A percentile compares a stretch with the other conserved stretches of the same genome.
Conservation (phyloP, 345 rosid species). For the Orychophragmus violaceus region DNA sequence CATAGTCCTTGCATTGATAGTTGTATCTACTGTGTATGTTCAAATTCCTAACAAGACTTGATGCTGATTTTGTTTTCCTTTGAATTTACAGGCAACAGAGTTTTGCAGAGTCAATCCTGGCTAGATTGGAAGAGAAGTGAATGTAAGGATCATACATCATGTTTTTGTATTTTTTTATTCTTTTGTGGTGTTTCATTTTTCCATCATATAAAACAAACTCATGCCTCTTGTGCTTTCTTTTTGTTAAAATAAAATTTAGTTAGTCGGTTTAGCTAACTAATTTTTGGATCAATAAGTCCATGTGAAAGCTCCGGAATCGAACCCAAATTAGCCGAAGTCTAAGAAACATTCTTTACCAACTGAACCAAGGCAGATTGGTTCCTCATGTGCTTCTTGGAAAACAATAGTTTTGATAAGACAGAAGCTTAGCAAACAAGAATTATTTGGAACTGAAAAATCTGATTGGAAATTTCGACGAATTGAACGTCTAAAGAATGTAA, state of each 20-base stretch:
- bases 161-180: background rate
- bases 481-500: conserved; percentile 25
- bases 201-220: background rate
- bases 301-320: too few relatives aligned
- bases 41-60: background rate
- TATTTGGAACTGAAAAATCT: background rate
- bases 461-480: conserved; percentile 9
- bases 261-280: too few relatives aligned
- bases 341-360: too few relatives aligned
- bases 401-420: background rate
- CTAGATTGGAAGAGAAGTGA: conserved; percentile 63
- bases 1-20: background rate
- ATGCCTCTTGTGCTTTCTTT: background rate
- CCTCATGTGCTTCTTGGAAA: too few relatives aligned
- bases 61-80: background rate
- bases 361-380: too few relatives aligned
- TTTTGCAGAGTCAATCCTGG: conserved; percentile 74
- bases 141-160: background rate
- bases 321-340: too few relatives aligned
- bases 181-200: background rate
- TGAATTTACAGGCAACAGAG: conserved; percentile 60
- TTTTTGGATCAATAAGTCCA: too few relatives aligned
- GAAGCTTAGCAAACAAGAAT: conserved; percentile 8
- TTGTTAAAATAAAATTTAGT: too few relatives aligned
- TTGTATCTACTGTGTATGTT: background rate